Evolutionary conservation across 345 rosid genomes (phyloP), one percentile per base, ranked within the genome.

Genomic region (Trapa incisa): DNA sequence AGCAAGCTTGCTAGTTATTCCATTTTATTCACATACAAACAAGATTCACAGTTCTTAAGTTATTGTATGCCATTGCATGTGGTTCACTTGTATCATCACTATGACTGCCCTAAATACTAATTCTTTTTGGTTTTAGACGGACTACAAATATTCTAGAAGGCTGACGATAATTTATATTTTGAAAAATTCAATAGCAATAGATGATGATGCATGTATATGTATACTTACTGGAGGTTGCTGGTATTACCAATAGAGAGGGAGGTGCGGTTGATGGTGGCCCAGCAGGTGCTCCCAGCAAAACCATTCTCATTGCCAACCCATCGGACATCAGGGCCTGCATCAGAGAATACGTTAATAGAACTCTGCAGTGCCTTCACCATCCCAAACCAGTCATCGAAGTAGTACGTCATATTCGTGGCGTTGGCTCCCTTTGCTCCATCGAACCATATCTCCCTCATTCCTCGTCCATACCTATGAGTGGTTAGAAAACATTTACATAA

Each of bases 331-430:
- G 89, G 95, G 2, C 88, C 91, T 13, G 95, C 95, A 54, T 88
- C 89, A 0, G 91, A 88, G 68, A 88, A 88, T 71, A 86, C 74
- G 72, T 88, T 86, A 73, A 88, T 84, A 14, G 91, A 81, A 39
- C 79, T 77, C 79, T 88, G 95, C 70, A 88, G 65, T 65, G 86
- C 91, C 72, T 73, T 84, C 75, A 83, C 95, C 95, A 86, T 88
- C 2, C 82, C 78, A 65, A 88, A 88, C 95, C 95, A 88, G 12
- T 84, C 95, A 1, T 68, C 22, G 71, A 88, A 88, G 66, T 88
- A 75, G 48, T 84, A 88, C 3, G 86, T 72, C 84, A 86, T 84
- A 70, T 88, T 88, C 17, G 81, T 81, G 2, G 83, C 89, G 50
- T 81, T 75, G 0, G 80, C 16, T 1, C 89, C 94, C 67, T 88